Evolutionary conservation across 1,284 basidiomycete species (phyloP).

Genomic region (Rhodotorula glutinis): DNA sequence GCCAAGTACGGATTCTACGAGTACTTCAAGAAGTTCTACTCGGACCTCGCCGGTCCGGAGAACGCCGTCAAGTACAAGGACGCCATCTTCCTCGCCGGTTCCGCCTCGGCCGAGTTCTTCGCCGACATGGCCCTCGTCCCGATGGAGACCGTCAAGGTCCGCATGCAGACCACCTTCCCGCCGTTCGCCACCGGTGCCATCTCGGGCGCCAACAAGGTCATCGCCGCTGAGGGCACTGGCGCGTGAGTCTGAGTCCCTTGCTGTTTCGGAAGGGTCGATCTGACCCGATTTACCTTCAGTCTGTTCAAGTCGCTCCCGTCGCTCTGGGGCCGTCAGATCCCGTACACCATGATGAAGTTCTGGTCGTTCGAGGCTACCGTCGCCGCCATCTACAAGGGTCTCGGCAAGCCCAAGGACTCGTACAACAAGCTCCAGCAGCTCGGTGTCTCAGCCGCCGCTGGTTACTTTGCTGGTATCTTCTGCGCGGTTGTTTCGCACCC

Average conservation of each 20-base stretch:
- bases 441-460: slow-evolving; percentile 42
- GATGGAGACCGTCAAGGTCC: slow-evolving; percentile 47
- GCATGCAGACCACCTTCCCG: slow-evolving; percentile 48
- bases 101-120: slow-evolving; percentile 47
- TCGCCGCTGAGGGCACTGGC: slow-evolving; percentile 44
- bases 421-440: slow-evolving; percentile 49
- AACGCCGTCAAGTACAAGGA: slow-evolving; percentile 48
- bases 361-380: slow-evolving; percentile 47
- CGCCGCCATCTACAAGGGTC: slow-evolving; percentile 36
- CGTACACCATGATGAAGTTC: slow-evolving; percentile 46
- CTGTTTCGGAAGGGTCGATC: background rate
- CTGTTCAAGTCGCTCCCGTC: slow-evolving; percentile 47
- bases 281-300: slow-evolving; percentile 1
- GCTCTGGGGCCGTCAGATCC: slow-evolving; percentile 47
- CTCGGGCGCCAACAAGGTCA: slow-evolving; percentile 43
- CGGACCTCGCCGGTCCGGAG: slow-evolving; percentile 44
- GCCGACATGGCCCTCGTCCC: slow-evolving; percentile 47
- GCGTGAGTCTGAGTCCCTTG: slow-evolving; percentile 23
- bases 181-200: slow-evolving; percentile 43
- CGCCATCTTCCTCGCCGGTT: slow-evolving; percentile 47
- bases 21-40: slow-evolving; percentile 45
- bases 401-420: slow-evolving; percentile 42
- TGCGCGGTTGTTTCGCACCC: slow-evolving; percentile 47
- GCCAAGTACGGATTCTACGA: slow-evolving; percentile 48
- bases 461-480: slow-evolving; percentile 48